Evolutionary conservation across 805 yeast species (phyloP), one percentile per base, ranked within the genome.

Genomic region (Metschnikowia colocasiae): DNA sequence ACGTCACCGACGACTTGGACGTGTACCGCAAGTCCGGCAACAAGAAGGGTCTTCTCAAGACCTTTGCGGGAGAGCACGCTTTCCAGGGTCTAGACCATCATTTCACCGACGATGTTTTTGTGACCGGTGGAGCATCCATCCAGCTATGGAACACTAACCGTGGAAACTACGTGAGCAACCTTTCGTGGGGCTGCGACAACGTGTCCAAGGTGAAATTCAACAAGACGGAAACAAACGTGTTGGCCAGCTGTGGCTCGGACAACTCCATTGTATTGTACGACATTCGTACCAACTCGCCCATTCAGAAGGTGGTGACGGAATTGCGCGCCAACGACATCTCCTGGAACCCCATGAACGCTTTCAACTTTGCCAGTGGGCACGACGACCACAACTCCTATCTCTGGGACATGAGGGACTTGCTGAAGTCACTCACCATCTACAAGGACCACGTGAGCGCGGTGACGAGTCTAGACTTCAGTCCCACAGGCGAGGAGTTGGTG

Each of bases 281-380:
- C 65, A 73, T 88, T 42, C 80, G 99, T 59, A 88, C 97, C 6
- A 82, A 87, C 59, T 78, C 95, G 2, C 97, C 99, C 12, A 82
- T 95, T 4, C 98, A 95, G 67, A 92, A 91, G 64, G 80, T 92
- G 49, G 86, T 85, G 40, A 87, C 94, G 23, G 72, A 81, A 16
- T 74, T 94, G 78, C 78, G 95, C 59, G 87, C 91, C 16, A 94
- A 94, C 65, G 76, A 92, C 40, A 75, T 94, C 22, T 78, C 90
- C 47, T 94, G 98, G 98, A 94, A 94, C 68, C 99, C 99, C 4
- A 87, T 94, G 85, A 98, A 94, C 67, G 96, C 98, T 1, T 94
- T 80, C 69, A 82, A 86, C 61, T 92, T 94, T 70, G 97, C 91
- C 15, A 81, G 87, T 34, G 98, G 89, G 2, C 81, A 82, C 61